Conservation (phyloP, 176 grass and related monocot genomes). For the Dactylis glomerata region DNA sequence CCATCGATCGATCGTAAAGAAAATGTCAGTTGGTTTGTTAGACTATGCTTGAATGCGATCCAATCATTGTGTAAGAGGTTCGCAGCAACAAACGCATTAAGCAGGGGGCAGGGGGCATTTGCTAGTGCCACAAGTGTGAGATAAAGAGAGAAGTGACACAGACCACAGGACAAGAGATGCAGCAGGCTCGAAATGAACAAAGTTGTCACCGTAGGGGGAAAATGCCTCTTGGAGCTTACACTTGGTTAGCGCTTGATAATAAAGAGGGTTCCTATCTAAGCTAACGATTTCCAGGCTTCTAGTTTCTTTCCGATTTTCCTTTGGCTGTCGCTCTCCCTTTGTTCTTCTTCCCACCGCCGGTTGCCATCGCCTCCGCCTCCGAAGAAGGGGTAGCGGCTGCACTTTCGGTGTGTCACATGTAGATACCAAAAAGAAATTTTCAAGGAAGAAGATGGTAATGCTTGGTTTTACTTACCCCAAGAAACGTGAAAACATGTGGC, state of each 20-base stretch:
- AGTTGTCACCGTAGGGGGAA: neutral
- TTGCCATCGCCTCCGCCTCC: neutral
- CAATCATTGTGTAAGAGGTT: neutral
- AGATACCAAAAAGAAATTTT: too few relatives aligned
- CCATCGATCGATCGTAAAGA: neutral
- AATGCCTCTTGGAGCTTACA: neutral
- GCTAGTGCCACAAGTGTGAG: neutral
- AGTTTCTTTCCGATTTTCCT: neutral
- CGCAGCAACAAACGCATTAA: neutral
- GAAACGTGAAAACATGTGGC: too few relatives aligned
- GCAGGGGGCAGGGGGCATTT: neutral
- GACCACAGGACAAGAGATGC: neutral
- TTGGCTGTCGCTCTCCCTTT: neutral
- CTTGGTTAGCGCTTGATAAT: neutral
- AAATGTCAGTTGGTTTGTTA: neutral
- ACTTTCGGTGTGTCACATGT: too few relatives aligned
- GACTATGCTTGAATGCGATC: neutral
- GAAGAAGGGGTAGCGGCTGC: neutral
- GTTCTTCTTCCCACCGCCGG: neutral
- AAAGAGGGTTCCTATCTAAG: neutral
- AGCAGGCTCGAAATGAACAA: neutral
- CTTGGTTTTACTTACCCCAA: too few relatives aligned
- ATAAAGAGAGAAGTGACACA: neutral
- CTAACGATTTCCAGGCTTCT: neutral
- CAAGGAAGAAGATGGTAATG: too few relatives aligned